Base-by-base conservation (phyloP, 2,329 filamentous ascomycete genomes). In the Aspergillus phoenicis region DNA sequence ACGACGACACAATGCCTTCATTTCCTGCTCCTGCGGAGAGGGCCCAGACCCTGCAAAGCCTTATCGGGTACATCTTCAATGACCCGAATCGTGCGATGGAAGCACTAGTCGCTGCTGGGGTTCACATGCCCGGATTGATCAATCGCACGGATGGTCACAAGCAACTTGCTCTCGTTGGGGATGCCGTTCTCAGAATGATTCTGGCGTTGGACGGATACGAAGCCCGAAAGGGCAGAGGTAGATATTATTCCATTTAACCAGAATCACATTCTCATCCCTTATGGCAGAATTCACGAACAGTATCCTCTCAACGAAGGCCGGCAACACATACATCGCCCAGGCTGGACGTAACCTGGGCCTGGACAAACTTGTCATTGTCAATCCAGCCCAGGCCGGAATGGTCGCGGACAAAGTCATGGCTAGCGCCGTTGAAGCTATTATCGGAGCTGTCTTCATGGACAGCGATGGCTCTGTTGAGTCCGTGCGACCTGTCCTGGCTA, bases 371-470 rank as follows among this genome's bases (percentile, higher is more conserved):
- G 17, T 17, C 17, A 17, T 57, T 22, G 48, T n/a, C 2, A 68
- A 67, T 30, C 62, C 47, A 8, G 60, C 58, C n/a, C 68, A 71
- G 58, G 30, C 36, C 4, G 49, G n/a, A 10, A 30, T 5, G 2
- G 49, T 70, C 5, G 68, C 69, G 1, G 24, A 51, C 0, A 61
- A 56, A 1, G 64, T 70, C 15, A 72, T 74, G 65, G 72, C 74
- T 1, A 68, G 63, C 4, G 70, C 72, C 0, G 59, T 78, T 0
- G 70, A 75, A 57, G 75, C 75, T 13, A 59, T 77, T n/a, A 41
- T 77, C n/a, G 75, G 73, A 3, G 76, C 73, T 7, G 69, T 72
- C 8, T 72, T 64, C 24, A 33, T 69, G 2, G 75, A 77, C 47
- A 70, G 67, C 28, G 62, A 64, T 2, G 38, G 33, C 66, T 8